phyloP scores from a whole-genome alignment of 1,139 yeast species.

The Geotrichum citri-aurantii region DNA sequence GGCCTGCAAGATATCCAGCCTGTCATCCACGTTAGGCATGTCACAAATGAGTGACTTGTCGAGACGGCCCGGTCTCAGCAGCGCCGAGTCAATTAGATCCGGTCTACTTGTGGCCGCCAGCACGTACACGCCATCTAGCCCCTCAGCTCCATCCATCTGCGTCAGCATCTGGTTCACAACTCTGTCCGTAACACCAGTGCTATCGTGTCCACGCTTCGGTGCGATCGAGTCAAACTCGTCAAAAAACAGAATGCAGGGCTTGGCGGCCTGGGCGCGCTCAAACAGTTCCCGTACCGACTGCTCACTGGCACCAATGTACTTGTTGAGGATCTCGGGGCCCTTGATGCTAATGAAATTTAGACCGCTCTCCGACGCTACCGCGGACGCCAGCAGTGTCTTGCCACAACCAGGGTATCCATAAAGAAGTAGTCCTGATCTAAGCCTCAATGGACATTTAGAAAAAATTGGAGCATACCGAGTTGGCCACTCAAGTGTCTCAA shows the following conservation, averaged over 20 bases:
- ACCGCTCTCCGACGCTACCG: conserved; percentile 93
- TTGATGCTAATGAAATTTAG: conserved; percentile 87
- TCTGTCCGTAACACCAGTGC: conserved; percentile 96
- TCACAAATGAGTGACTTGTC: conserved; percentile 90
- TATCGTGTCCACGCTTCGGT: conserved; percentile 96
- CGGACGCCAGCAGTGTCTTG: conserved; percentile 86
- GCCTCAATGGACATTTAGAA: conserved; percentile 75
- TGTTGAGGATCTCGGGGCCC: conserved; percentile 94
- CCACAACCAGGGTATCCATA: conserved; percentile 99
- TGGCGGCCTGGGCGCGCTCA: conserved; percentile 90
- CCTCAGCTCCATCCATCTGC: conserved; percentile 99
- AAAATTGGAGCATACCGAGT: conserved; percentile 93
- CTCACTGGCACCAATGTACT: conserved; percentile 96
- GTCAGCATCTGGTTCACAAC: conserved; percentile 96
- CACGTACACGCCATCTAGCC: conserved; percentile 92
- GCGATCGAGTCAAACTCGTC: conserved; percentile 98
- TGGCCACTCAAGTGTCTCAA: conserved; percentile 96
- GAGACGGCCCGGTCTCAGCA: conserved; percentile 89
- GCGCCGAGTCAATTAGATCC: conserved; percentile 89
- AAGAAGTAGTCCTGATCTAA: conserved; percentile 81
- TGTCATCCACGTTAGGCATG: conserved; percentile 66
- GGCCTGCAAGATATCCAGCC: conserved; percentile 66
- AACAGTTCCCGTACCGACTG: conserved; percentile 89
- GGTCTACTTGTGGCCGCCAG: conserved; percentile 96
- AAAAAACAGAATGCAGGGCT: conserved; percentile 88